Conservation (phyloP, 2,329 filamentous ascomycete genomes). For the Hirsutella rhossiliensis region DNA sequence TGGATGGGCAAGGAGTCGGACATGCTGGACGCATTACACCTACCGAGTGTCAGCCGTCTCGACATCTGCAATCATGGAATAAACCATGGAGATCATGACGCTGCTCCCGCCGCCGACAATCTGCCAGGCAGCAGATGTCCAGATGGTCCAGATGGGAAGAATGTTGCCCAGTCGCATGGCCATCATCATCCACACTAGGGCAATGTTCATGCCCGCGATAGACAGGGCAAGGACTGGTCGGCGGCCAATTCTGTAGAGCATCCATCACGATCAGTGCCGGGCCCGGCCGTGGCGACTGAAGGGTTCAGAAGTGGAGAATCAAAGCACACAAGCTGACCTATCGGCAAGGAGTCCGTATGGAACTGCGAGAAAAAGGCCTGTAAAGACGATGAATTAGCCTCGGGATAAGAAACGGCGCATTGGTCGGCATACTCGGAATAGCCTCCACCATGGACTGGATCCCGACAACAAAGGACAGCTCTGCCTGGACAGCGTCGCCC, state of each 20-base stretch:
- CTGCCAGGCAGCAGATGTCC: constrained; percentile 2
- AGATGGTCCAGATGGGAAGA: constrained; percentile 3
- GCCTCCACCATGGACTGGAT: background rate
- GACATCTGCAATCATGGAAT: constrained; percentile 5
- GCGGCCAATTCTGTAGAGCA: constrained; percentile 2
- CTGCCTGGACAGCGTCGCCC: background rate
- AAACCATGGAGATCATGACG: constrained; percentile 5
- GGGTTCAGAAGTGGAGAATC: no score
- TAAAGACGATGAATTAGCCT: background rate
- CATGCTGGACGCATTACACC: background rate
- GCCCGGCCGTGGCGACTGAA: no score
- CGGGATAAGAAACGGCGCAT: no score
- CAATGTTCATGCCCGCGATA: constrained; percentile 1
- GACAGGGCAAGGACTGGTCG: constrained; percentile 4
- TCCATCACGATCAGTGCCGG: no score
- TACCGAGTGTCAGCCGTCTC: constrained; percentile 3
- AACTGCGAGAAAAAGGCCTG: background rate
- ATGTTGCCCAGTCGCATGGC: background rate
- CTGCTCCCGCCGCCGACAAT: constrained; percentile 4
- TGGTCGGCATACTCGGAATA: background rate
- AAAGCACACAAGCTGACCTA: no score
- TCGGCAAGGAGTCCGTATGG: constrained; percentile 1
- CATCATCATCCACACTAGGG: constrained; percentile 2
- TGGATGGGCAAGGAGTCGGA: background rate
- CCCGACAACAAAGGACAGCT: background rate